A percentile compares a stretch with the other conserved stretches of the same genome.
Conservation (phyloP, 129 eudicot genomes). For the Pittosporum tobira region DNA sequence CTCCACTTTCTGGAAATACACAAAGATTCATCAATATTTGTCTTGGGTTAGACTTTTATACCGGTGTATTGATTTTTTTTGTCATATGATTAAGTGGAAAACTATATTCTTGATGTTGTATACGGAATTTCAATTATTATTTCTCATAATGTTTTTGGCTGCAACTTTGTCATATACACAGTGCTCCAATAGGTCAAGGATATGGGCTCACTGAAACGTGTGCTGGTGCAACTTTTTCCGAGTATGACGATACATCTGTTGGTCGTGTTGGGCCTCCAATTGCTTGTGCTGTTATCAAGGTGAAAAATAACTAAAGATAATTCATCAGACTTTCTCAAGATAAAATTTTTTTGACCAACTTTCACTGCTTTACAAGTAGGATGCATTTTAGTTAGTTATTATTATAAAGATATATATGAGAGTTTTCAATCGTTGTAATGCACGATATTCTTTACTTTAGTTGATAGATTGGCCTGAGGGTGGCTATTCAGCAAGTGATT, state of each 20-base stretch:
- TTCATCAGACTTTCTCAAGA: neutral
- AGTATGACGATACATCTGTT: constrained; percentile 88
- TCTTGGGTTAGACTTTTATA: constrained; percentile 73
- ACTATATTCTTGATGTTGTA: neutral
- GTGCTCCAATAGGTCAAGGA: constrained; percentile 99
- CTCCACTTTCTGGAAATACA: constrained; percentile 86
- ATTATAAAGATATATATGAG: constrained; percentile 9
- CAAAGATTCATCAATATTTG: constrained; percentile 97
- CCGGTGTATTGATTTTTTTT: too few species aligned
- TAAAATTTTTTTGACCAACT: neutral
- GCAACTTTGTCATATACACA: constrained; percentile 17
- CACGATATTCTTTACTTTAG: constrained; percentile 20
- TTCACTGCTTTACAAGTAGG: neutral
- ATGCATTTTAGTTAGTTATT: neutral
- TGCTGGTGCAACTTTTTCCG: constrained; percentile 96
- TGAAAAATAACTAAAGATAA: constrained; percentile 16
- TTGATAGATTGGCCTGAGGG: constrained; percentile 95
- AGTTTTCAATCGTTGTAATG: constrained; percentile 2
- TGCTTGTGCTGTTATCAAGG: constrained; percentile 91
- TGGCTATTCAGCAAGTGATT: constrained; percentile 71
- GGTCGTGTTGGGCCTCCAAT: constrained; percentile 97
- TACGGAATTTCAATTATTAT: neutral
- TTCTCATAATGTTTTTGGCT: neutral
- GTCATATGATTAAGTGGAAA: too few species aligned
- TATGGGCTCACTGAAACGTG: constrained; percentile 97